These are phyloP conservation scores for Candolleomyces aberdarensis DNA, from an alignment of 768 basidiomycete genomes.

Conservation along the genomic window DNA sequence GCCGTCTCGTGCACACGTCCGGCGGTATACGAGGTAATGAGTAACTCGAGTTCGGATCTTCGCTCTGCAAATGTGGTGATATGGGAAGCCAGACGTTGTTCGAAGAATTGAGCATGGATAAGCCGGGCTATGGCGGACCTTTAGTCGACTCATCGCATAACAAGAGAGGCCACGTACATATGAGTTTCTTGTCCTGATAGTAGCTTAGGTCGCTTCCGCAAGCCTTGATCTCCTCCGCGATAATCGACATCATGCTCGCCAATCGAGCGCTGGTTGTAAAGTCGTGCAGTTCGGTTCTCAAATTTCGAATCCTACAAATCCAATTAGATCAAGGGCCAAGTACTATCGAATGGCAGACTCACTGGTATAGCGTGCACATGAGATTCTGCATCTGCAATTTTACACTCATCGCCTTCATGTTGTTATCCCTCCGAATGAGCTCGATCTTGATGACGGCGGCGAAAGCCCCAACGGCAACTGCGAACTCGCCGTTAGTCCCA, in stretches of 20 bases:
- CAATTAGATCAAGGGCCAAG: neutral
- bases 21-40: constrained; percentile 35
- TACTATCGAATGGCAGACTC: constrained; percentile 12
- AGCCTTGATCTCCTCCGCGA: constrained; percentile 38
- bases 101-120: constrained; percentile 35
- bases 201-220: constrained; percentile 43
- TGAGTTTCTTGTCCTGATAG: constrained; percentile 40
- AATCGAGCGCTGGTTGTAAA: constrained; percentile 23
- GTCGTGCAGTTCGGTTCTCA: constrained; percentile 29
- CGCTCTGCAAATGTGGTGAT: constrained; percentile 30
- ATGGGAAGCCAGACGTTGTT: constrained; percentile 31
- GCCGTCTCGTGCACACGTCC: constrained; percentile 27
- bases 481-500: neutral
- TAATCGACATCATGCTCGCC: constrained; percentile 19
- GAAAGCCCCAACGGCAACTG: constrained; percentile 48
- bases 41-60: constrained; percentile 31
- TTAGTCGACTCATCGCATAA: neutral
- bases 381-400: constrained; percentile 49
- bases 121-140: neutral
- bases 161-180: constrained; percentile 24
- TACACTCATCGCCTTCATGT: constrained; percentile 42
- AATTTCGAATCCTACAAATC: constrained; percentile 23
- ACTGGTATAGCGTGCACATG: constrained; percentile 45
- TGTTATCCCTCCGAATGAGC: constrained; percentile 46
- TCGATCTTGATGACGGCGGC: constrained; percentile 47